Percentiles rank a stretch among this genome's conserved stretches.
Conservation (phyloP, 2,329 filamentous ascomycete genomes). For the Ascocoryne sarcoides region DNA sequence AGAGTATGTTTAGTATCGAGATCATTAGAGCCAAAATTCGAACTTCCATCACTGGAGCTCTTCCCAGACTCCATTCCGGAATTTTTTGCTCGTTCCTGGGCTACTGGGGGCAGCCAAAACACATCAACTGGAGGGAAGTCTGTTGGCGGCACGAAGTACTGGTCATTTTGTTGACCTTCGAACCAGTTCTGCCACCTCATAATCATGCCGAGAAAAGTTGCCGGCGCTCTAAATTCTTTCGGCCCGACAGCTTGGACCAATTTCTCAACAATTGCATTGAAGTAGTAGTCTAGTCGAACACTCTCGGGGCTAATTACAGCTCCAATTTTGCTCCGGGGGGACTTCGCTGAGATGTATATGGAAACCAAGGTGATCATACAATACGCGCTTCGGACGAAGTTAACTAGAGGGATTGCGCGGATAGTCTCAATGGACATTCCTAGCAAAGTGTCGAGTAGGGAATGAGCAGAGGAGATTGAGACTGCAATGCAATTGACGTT, state of each 20-base stretch:
- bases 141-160: constrained; percentile 6
- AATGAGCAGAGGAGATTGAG: constrained; percentile 41
- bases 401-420: constrained; percentile 38
- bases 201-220: constrained; percentile 60
- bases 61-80: too few relatives aligned
- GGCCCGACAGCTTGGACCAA: constrained; percentile 53
- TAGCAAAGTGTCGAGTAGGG: constrained; percentile 39
- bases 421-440: constrained; percentile 34
- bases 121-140: constrained; percentile 2
- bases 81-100: too few relatives aligned
- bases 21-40: neutral
- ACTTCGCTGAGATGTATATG: constrained; percentile 48
- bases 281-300: constrained; percentile 52
- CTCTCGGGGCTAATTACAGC: constrained; percentile 55
- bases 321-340: constrained; percentile 53
- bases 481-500: constrained; percentile 41
- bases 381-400: constrained; percentile 42
- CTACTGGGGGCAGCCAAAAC: too few relatives aligned
- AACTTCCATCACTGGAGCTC: neutral
- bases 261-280: constrained; percentile 59
- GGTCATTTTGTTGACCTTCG: constrained; percentile 42
- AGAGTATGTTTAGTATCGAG: neutral
- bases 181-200: constrained; percentile 56
- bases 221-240: constrained; percentile 53
- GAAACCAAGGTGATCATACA: constrained; percentile 46